A percentile compares a stretch with the other conserved stretches of the same genome.
Conservation (phyloP, 2,329 filamentous ascomycete species). For the Sporothrix protearum region DNA sequence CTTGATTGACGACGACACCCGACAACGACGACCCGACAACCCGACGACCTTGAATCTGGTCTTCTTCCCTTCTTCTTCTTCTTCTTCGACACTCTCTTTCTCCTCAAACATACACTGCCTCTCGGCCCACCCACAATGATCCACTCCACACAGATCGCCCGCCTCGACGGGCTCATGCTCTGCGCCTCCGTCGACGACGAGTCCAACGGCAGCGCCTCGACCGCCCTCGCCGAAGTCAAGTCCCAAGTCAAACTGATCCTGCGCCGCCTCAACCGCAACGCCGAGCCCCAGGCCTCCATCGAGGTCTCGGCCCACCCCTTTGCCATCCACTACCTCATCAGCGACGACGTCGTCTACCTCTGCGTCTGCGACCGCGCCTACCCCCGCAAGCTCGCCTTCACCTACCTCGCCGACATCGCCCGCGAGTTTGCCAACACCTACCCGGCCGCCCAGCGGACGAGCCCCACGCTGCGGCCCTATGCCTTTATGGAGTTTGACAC, state of each 20-base stretch:
- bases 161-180: conserved; percentile 91
- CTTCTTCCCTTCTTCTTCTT: not conserved
- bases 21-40: not conserved
- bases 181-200: conserved; percentile 93
- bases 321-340: conserved; percentile 84
- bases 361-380: conserved; percentile 92
- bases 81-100: not conserved
- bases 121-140: conserved; percentile 58
- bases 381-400: conserved; percentile 96
- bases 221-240: conserved; percentile 80
- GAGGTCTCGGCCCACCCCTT: conserved; percentile 66
- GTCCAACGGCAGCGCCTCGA: conserved; percentile 69
- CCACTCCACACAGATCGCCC: conserved; percentile 86
- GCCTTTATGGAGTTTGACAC: conserved; percentile 98
- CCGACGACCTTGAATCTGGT: too few relatives aligned
- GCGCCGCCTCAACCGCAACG: conserved; percentile 80
- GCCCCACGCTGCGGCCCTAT: conserved; percentile 77
- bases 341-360: conserved; percentile 82
- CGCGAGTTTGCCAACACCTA: conserved; percentile 89
- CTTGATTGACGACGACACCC: not conserved
- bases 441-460: conserved; percentile 67
- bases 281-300: conserved; percentile 87
- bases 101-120: not conserved
- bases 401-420: conserved; percentile 89
- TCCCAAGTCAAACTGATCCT: conserved; percentile 86